Conservation (phyloP, 305 asterid genomes). For the Fraxinus velutina region DNA sequence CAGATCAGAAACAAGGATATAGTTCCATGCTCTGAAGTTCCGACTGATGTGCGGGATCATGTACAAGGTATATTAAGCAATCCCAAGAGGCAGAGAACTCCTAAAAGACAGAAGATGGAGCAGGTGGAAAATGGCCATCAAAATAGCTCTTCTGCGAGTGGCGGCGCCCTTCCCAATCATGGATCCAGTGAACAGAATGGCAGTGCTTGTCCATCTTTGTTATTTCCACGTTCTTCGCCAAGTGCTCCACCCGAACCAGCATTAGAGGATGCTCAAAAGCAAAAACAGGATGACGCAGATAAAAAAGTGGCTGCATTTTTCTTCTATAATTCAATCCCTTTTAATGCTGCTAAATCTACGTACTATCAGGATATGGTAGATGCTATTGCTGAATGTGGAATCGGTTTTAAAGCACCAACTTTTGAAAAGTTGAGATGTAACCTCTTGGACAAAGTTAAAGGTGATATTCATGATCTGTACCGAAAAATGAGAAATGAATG, state of each 20-base stretch:
- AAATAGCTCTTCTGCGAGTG: slow-evolving; percentile 46
- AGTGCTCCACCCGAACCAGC: slow-evolving; percentile 21
- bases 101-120: slow-evolving; percentile 39
- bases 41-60: slow-evolving; percentile 34
- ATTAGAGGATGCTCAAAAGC: slow-evolving; percentile 24
- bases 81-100: slow-evolving; percentile 39
- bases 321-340: slow-evolving; percentile 42
- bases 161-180: slow-evolving; percentile 30
- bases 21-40: slow-evolving; percentile 45
- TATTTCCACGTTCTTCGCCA: slow-evolving; percentile 28
- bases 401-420: slow-evolving; percentile 40
- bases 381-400: slow-evolving; percentile 39
- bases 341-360: slow-evolving; percentile 34
- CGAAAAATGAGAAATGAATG: slow-evolving; percentile 32
- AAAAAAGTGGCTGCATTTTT: slow-evolving; percentile 44
- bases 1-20: slow-evolving; percentile 48
- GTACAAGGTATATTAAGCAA: slow-evolving; percentile 33
- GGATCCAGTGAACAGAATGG: slow-evolving; percentile 35
- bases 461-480: slow-evolving; percentile 25
- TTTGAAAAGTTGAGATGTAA: slow-evolving; percentile 26
- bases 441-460: slow-evolving; percentile 36
- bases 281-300: slow-evolving; percentile 38
- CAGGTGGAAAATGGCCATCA: slow-evolving; percentile 29
- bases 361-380: slow-evolving; percentile 42
- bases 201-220: slow-evolving; percentile 34